Evolutionary conservation across 192 early-diverging fungal genomes (phyloP), one percentile per base, ranked within the genome.

Genomic region (Jimgerdemannia lactiflua): DNA sequence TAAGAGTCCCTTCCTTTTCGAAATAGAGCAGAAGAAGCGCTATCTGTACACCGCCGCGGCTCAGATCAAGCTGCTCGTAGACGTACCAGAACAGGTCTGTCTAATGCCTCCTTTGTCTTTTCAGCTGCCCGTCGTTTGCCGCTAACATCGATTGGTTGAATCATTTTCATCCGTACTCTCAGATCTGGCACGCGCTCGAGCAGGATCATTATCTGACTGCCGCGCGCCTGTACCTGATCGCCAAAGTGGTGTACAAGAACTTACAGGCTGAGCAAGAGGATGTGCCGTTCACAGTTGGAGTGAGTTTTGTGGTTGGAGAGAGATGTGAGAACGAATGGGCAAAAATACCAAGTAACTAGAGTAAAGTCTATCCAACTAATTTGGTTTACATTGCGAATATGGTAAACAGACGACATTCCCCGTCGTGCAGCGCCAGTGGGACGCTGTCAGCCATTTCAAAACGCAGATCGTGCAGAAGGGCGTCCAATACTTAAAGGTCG

Each of bases 101-200:
- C 11, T 29, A 29, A 1, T 29, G 29, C 29, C 29, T 29, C 29
- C 1, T 29, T 29, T 29, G 29, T 29, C 29, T 29, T 29, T 29
- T 29, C 29, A 29, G 29, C 29, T 29, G 29, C 29, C 29, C 29
- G 29, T 29, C 29, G 17, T 7, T 69, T 14, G 14, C 69, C 41
- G 4, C 19, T 14, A 40, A 65, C 17, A 70, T 29, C 11, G 29
- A 29, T 29, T 29, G 29, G 18, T 42, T 40, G 11, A 65, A 39
- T 67, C 20, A 1, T 29, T 29, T 29, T 29, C 29, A 29, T 29
- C 29, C 29, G 29, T 40, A 3, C 39, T 18, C 1, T 63, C 71
- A 95, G 91, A 94, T 96, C 29, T 96, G 95, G 95, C 82, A 91
- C 54, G 87, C 93, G 4, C 78, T 95, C 65, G 95, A 96, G 77